These are phyloP conservation scores for Tylopilus orsonianus DNA, from an alignment of 1,284 basidiomycete species.

Conservation along the genomic window DNA sequence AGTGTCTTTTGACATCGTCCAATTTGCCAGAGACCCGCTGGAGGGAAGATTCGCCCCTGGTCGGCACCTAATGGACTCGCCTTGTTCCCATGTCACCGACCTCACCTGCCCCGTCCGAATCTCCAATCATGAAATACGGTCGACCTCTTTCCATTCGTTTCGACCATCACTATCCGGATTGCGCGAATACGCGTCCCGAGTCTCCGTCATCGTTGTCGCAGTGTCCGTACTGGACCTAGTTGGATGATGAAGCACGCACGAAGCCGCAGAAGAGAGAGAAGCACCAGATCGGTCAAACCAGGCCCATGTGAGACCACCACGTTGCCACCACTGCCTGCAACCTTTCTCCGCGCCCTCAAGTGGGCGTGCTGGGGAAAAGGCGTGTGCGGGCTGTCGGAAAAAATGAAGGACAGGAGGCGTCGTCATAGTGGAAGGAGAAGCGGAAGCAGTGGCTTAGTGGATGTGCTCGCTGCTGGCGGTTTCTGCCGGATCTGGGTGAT, in stretches of 20 bases:
- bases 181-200: neutral
- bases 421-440: no score
- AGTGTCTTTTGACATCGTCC: neutral
- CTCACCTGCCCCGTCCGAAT: neutral
- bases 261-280: neutral
- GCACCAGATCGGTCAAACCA: slow-evolving; percentile 2
- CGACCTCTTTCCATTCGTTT: neutral
- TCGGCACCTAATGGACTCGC: neutral
- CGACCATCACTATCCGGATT: neutral
- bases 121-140: slow-evolving; percentile 1
- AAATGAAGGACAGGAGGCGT: slow-evolving; percentile 22
- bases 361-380: slow-evolving; percentile 9
- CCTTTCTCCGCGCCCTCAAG: slow-evolving; percentile 15
- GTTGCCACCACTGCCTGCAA: slow-evolving; percentile 9
- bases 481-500: neutral
- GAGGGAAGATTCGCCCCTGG: neutral
- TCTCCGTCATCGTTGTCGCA: slow-evolving; percentile 2
- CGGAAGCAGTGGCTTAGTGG: neutral
- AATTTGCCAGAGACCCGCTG: neutral
- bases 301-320: neutral
- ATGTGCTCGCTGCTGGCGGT: neutral
- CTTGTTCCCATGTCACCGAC: neutral
- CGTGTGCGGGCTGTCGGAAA: slow-evolving; percentile 24
- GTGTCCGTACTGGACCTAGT: slow-evolving; percentile 4
- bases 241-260: neutral